A percentile compares a stretch with the other conserved stretches of the same genome.
These are phyloP conservation scores for Rhizopogon rudus DNA, from an alignment of 768 basidiomycete species.

Conservation along the genomic window DNA sequence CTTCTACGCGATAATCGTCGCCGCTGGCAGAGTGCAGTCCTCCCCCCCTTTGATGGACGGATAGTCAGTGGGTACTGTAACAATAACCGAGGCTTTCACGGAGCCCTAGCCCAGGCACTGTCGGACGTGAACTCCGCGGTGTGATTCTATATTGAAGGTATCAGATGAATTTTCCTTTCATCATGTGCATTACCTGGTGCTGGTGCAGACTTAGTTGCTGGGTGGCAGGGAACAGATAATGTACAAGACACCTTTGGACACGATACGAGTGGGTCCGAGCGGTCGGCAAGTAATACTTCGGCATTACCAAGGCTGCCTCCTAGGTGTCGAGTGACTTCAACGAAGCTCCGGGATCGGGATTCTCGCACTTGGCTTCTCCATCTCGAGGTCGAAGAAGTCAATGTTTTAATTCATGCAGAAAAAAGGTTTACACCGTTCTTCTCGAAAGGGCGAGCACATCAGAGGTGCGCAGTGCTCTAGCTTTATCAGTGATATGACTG, in stretches of 20 bases:
- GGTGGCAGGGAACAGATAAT: constrained; percentile 43
- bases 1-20: background rate
- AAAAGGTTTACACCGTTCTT: constrained; percentile 37
- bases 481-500: no score
- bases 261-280: constrained; percentile 41
- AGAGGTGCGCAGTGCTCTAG: no score
- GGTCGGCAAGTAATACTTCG: constrained; percentile 50
- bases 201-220: background rate
- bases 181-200: no score
- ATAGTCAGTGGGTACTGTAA: no score
- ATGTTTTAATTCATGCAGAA: constrained; percentile 13
- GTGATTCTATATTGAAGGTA: constrained; percentile 35
- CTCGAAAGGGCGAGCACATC: background rate
- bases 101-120: no score
- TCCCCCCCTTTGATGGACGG: constrained; percentile 32
- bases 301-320: constrained; percentile 32
- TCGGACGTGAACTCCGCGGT: constrained; percentile 30
- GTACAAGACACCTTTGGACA: constrained; percentile 44
- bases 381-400: constrained; percentile 38
- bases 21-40: constrained; percentile 1
- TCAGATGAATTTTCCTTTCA: constrained; percentile 35
- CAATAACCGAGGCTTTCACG: no score
- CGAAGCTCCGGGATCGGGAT: constrained; percentile 31
- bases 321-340: constrained; percentile 44
- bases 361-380: constrained; percentile 59